Percentiles rank a stretch among this genome's conserved stretches.
Evolutionary conservation across 208 protist genomes (phyloP).

Genomic region (Naegleria gruberi): DNA sequence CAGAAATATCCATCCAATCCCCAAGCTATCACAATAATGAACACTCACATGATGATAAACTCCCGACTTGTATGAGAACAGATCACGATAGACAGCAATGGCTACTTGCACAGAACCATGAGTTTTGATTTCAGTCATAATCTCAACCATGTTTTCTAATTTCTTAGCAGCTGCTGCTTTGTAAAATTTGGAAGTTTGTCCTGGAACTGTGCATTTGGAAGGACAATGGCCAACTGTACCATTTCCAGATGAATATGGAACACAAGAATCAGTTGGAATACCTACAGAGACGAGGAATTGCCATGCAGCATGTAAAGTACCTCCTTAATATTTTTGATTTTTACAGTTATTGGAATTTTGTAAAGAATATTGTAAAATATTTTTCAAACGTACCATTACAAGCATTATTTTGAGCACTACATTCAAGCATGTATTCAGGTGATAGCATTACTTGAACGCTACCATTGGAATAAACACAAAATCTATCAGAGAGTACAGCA

Average conservation of each 20-base stretch:
- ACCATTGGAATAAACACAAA: constrained; percentile 62
- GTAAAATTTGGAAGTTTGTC: background rate
- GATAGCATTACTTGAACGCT: constrained; percentile 28
- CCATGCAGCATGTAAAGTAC: too few relatives aligned
- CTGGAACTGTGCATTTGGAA: background rate
- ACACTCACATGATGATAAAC: background rate
- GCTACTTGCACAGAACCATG: constrained; percentile 70
- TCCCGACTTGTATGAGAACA: background rate
- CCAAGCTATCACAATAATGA: background rate
- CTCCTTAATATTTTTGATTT: too few relatives aligned
- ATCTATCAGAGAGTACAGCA: constrained; percentile 69
- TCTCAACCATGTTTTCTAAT: constrained; percentile 19
- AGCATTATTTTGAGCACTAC: background rate
- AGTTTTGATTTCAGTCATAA: constrained; percentile 66
- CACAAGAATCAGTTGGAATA: background rate
- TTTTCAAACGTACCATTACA: too few relatives aligned
- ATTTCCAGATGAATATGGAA: constrained; percentile 2
- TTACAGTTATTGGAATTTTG: too few relatives aligned
- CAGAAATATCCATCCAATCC: background rate
- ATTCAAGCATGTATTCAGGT: background rate
- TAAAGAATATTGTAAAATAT: too few relatives aligned
- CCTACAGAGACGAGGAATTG: background rate
- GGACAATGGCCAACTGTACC: background rate
- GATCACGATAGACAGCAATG: background rate
- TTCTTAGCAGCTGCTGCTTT: background rate